Conservation (phyloP, 129 eudicot species). For the Tagetes erecta region DNA sequence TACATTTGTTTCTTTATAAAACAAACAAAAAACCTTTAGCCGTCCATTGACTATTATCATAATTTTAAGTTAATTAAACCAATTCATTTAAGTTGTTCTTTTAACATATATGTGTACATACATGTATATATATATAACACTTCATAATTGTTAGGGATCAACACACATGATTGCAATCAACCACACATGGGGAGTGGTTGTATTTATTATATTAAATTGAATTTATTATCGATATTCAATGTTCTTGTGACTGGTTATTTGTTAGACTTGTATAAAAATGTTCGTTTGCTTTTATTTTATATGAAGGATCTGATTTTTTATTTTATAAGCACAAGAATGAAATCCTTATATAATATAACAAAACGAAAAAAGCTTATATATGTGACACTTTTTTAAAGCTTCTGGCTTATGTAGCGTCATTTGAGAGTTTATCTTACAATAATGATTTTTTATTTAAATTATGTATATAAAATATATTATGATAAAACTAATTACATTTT, state of each 20-base stretch:
- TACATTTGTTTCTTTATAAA: neutral
- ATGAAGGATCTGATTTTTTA: neutral
- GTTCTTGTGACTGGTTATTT: conserved; percentile 26
- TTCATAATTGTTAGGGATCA: conserved; percentile 29
- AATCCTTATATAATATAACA: too few relatives aligned
- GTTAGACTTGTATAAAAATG: neutral
- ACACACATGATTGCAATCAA: conserved; percentile 26
- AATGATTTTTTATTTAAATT: too few relatives aligned
- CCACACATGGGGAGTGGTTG: conserved; percentile 30
- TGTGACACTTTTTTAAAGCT: too few relatives aligned
- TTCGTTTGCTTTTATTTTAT: conserved; percentile 9
- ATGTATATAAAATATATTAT: too few relatives aligned
- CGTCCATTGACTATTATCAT: neutral
- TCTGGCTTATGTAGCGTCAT: too few relatives aligned
- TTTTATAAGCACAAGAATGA: neutral
- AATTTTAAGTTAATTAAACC: neutral
- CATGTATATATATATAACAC: neutral
- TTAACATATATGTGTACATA: neutral
- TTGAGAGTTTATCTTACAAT: too few relatives aligned
- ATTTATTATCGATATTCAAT: conserved; percentile 30
- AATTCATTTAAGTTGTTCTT: neutral
- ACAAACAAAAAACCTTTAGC: neutral
- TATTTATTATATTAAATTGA: conserved; percentile 19
- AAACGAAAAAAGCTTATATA: too few relatives aligned
- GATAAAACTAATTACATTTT: too few relatives aligned